Percentiles rank a stretch among this genome's conserved stretches.
phyloP scores from a whole-genome alignment of 148 eudicot species.

The Limonium bicolor region DNA sequence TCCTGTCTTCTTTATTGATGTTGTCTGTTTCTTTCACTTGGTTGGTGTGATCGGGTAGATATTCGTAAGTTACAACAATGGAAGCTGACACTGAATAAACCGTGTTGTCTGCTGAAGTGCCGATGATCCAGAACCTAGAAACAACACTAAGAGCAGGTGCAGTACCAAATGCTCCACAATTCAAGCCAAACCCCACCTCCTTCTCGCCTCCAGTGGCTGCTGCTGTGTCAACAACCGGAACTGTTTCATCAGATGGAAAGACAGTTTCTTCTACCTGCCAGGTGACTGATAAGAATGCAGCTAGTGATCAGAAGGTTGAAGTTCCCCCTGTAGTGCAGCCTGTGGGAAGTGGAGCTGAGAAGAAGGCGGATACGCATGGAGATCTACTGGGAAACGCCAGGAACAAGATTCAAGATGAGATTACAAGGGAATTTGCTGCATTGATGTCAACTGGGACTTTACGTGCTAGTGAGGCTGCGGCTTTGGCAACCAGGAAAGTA shows the following conservation, averaged over 20 bases:
- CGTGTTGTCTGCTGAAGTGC: constrained; percentile 33
- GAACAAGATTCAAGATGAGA: constrained; percentile 79
- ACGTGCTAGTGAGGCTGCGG: constrained; percentile 93
- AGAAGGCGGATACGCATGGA: constrained; percentile 10
- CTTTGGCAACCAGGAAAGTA: constrained; percentile 76
- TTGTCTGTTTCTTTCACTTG: not conserved
- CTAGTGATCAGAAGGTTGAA: not conserved
- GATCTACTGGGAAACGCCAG: constrained; percentile 78
- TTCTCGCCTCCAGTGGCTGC: too few species aligned
- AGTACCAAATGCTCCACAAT: constrained; percentile 85
- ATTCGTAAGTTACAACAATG: not conserved
- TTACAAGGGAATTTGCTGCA: constrained; percentile 59
- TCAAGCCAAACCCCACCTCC: constrained; percentile 23
- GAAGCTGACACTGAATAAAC: not conserved
- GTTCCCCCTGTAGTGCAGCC: constrained; percentile 14
- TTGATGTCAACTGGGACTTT: constrained; percentile 77
- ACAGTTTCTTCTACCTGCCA: constrained; percentile 2
- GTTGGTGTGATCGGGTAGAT: not conserved
- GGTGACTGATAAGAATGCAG: constrained; percentile 6
- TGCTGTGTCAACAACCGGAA: constrained; percentile 9
- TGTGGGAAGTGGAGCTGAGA: constrained; percentile 9
- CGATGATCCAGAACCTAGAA: constrained; percentile 87
- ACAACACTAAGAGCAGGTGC: constrained; percentile 72
- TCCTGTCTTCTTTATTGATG: not conserved
- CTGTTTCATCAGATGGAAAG: constrained; percentile 4